These are phyloP conservation scores for Trypanosoma caninum DNA, from an alignment of 208 protist genomes.

Conservation along the genomic window DNA sequence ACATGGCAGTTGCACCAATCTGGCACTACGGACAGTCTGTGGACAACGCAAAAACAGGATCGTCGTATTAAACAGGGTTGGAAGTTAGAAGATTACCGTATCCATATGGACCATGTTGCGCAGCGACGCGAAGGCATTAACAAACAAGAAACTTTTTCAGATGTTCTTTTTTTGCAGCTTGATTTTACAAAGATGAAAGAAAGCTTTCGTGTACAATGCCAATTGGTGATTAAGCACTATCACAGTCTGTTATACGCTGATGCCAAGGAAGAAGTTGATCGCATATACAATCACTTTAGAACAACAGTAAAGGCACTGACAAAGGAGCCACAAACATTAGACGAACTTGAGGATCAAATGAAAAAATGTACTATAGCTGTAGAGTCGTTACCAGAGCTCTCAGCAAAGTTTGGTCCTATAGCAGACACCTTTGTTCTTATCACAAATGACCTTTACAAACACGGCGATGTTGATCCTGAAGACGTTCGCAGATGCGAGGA, in stretches of 20 bases:
- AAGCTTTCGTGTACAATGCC: conserved; percentile 94
- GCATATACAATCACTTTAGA: conserved; percentile 87
- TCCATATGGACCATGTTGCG: conserved; percentile 94
- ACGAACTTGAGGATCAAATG: conserved; percentile 92
- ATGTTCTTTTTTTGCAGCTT: conserved; percentile 94
- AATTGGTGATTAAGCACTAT: conserved; percentile 95
- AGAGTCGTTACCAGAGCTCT: conserved; percentile 74
- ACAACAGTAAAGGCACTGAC: conserved; percentile 71
- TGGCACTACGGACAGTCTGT: conserved; percentile 92
- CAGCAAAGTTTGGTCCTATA: conserved; percentile 91
- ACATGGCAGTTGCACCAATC: conserved; percentile 96
- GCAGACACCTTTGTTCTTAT: conserved; percentile 94
- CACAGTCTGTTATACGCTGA: conserved; percentile 93
- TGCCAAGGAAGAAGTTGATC: conserved; percentile 89
- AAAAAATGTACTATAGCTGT: conserved; percentile 74
- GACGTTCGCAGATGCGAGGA: conserved; percentile 87
- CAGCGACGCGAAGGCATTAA: conserved; percentile 93
- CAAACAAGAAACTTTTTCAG: conserved; percentile 94
- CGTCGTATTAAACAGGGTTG: conserved; percentile 91
- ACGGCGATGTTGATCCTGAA: conserved; percentile 55
- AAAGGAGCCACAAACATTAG: conserved; percentile 89
- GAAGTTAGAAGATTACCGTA: conserved; percentile 93
- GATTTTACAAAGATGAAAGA: conserved; percentile 97
- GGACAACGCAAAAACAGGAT: conserved; percentile 92
- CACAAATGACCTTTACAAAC: conserved; percentile 86